phyloP scores from a whole-genome alignment of 495 filamentous ascomycete genomes.

The Apiosordaria backusii region DNA sequence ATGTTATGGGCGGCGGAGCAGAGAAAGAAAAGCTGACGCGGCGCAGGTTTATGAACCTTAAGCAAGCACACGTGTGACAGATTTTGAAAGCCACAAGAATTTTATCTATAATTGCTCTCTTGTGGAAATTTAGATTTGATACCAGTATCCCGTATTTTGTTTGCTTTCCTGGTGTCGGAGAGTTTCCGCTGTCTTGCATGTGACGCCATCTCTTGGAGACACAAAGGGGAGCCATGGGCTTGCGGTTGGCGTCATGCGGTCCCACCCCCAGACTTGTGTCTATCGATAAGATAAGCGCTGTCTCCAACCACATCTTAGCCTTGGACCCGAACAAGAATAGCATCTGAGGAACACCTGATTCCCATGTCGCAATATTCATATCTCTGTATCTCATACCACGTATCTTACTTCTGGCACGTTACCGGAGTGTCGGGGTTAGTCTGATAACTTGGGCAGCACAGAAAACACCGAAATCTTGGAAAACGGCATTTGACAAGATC shows the following conservation, averaged over 20 bases:
- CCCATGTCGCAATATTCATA: neutral
- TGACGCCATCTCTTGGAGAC: neutral
- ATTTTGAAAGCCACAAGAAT: no score
- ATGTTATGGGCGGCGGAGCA: no score
- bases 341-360: neutral
- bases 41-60: no score
- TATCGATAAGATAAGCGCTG: conserved; percentile 4
- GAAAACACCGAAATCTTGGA: neutral
- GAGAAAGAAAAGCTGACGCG: no score
- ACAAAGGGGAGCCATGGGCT: neutral
- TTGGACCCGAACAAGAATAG: neutral
- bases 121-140: no score
- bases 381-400: neutral
- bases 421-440: neutral
- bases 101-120: no score
- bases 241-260: neutral
- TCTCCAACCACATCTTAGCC: neutral
- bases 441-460: neutral
- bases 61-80: no score
- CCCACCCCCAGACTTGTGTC: neutral
- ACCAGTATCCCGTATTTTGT: neutral
- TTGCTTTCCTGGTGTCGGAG: neutral
- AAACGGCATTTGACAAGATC: conserved; percentile 8
- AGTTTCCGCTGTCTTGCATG: neutral
- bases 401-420: no score